These are phyloP conservation scores for Plasmopara viticola DNA, from an alignment of 352 stramenopile species.

Conservation along the genomic window DNA sequence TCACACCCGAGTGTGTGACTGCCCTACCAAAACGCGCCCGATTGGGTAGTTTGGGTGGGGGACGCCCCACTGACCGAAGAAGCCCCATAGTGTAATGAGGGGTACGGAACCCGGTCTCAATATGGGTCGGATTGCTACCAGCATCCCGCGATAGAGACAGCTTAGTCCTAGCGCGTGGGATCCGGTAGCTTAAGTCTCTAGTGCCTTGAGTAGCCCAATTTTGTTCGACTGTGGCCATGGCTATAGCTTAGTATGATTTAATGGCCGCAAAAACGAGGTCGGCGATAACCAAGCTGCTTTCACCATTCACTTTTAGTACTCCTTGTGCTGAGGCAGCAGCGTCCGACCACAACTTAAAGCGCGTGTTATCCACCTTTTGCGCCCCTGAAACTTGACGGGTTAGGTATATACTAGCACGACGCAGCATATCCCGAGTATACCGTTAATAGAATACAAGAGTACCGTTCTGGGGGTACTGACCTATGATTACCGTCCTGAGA, in stretches of 20 bases:
- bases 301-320: constrained; percentile 29
- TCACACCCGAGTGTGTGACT: too few relatives aligned
- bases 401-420: constrained; percentile 81
- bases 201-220: constrained; percentile 51
- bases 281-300: constrained; percentile 29
- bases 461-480: too few relatives aligned
- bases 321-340: constrained; percentile 32
- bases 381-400: constrained; percentile 66
- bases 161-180: too few relatives aligned
- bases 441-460: constrained; percentile 93
- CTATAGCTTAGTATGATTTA: constrained; percentile 55
- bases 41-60: too few relatives aligned
- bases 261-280: constrained; percentile 30
- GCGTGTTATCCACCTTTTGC: constrained; percentile 55
- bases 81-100: too few relatives aligned
- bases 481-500: too few relatives aligned
- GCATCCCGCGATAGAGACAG: too few relatives aligned
- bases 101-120: too few relatives aligned
- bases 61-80: too few relatives aligned
- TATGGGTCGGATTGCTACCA: too few relatives aligned
- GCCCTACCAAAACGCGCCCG: too few relatives aligned
- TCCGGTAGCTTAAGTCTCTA: not conserved
- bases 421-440: constrained; percentile 92
- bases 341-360: constrained; percentile 36
- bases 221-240: constrained; percentile 56